Conservation (phyloP, 352 stramenopile species). For the Aphanomyces euteiches region DNA sequence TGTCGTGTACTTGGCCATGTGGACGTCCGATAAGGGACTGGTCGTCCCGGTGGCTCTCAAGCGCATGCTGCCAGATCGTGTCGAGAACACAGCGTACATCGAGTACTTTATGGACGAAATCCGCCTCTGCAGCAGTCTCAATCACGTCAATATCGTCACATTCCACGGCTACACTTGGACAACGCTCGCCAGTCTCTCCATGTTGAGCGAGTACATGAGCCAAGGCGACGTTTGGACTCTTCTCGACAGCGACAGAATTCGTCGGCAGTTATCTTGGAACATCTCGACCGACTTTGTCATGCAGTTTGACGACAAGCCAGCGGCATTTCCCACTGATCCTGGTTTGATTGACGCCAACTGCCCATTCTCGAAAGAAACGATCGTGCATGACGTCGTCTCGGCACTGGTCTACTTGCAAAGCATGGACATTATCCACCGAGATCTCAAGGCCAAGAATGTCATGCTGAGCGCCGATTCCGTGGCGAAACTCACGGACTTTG, state of each 20-base stretch:
- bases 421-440: constrained; percentile 21
- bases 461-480: constrained; percentile 34
- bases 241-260: background rate
- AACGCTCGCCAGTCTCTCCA: background rate
- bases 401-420: constrained; percentile 14
- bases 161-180: constrained; percentile 87
- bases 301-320: background rate
- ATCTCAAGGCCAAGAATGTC: constrained; percentile 32
- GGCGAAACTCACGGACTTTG: constrained; percentile 42
- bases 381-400: constrained; percentile 12
- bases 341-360: background rate
- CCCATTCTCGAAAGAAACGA: constrained; percentile 7
- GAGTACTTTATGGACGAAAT: constrained; percentile 34
- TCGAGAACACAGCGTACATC: background rate
- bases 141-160: constrained; percentile 85
- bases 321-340: background rate
- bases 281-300: background rate
- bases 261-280: constrained; percentile 5
- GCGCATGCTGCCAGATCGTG: constrained; percentile 17
- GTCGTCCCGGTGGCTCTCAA: constrained; percentile 10
- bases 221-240: constrained; percentile 59
- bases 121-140: constrained; percentile 62
- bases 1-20: constrained; percentile 9
- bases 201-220: constrained; percentile 93
- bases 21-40: background rate